Conservation (phyloP, 192 early-diverging fungal species). For the Lobosporangium transversale region DNA sequence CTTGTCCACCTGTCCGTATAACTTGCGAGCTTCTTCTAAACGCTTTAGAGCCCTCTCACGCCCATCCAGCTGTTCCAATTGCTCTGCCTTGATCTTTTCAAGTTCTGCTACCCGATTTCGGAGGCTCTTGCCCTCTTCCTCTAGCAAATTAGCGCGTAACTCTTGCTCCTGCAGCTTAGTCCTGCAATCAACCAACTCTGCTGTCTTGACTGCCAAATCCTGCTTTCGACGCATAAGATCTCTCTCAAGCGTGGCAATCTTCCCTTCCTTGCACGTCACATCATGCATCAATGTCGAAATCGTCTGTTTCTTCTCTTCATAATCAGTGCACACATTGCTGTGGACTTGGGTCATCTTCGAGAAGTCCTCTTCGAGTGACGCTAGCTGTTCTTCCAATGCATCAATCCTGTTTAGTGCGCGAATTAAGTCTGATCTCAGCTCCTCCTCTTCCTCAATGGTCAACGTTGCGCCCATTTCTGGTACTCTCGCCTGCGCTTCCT, state of each 20-base stretch:
- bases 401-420: background rate
- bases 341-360: background rate
- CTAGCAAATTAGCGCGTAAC: background rate
- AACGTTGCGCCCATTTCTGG: background rate
- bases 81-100: conserved; percentile 10
- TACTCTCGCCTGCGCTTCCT: background rate
- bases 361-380: conserved; percentile 9
- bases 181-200: conserved; percentile 7
- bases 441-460: conserved; percentile 1
- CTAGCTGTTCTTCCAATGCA: conserved; percentile 6
- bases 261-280: background rate
- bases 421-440: background rate
- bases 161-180: conserved; percentile 11
- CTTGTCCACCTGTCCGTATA: conserved; percentile 31
- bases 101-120: background rate
- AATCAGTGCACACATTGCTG: background rate
- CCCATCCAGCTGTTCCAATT: conserved; percentile 25
- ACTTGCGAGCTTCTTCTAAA: conserved; percentile 24
- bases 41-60: conserved; percentile 21
- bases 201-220: background rate
- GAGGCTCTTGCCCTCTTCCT: background rate
- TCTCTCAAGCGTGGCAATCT: conserved; percentile 10
- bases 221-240: conserved; percentile 15
- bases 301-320: background rate
- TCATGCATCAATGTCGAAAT: background rate